Conservation (phyloP, 2,329 filamentous ascomycete genomes). For the Phialocephala sp. region DNA sequence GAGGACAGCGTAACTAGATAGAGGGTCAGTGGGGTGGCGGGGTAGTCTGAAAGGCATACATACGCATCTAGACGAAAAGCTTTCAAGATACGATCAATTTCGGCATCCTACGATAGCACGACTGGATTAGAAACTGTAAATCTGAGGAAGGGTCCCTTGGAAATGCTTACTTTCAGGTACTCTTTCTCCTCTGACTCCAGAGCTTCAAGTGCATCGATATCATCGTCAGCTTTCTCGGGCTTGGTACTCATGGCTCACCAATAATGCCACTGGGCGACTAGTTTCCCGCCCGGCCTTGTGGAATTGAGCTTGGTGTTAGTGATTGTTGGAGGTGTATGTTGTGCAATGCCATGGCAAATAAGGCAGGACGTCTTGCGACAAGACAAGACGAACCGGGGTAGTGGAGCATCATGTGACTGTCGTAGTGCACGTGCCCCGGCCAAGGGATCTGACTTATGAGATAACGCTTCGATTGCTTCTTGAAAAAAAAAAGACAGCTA, state of each 20-base stretch:
- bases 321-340: slow-evolving; percentile 5
- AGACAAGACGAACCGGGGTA: neutral
- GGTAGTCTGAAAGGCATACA: slow-evolving; percentile 39
- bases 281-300: slow-evolving; percentile 19
- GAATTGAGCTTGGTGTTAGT: slow-evolving; percentile 13
- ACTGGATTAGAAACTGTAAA: slow-evolving; percentile 20
- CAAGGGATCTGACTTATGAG: too few relatives aligned
- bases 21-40: slow-evolving; percentile 13
- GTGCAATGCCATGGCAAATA: neutral
- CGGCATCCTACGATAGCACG: slow-evolving; percentile 70
- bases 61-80: slow-evolving; percentile 82
- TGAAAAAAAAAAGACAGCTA: too few relatives aligned
- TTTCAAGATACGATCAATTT: slow-evolving; percentile 92
- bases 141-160: slow-evolving; percentile 6
- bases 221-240: slow-evolving; percentile 50
- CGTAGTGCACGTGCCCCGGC: too few relatives aligned
- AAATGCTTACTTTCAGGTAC: slow-evolving; percentile 75
- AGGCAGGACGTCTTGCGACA: slow-evolving; percentile 1
- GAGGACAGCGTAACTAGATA: slow-evolving; percentile 81
- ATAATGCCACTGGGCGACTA: slow-evolving; percentile 29
- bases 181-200: slow-evolving; percentile 88
- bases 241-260: slow-evolving; percentile 42
- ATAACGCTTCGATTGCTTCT: too few relatives aligned
- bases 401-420: too few relatives aligned
- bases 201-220: slow-evolving; percentile 78